A percentile compares a stretch with the other conserved stretches of the same genome.
phyloP scores from a whole-genome alignment of 306 rosid genomes.

The Dalbergia cochinchinensis region DNA sequence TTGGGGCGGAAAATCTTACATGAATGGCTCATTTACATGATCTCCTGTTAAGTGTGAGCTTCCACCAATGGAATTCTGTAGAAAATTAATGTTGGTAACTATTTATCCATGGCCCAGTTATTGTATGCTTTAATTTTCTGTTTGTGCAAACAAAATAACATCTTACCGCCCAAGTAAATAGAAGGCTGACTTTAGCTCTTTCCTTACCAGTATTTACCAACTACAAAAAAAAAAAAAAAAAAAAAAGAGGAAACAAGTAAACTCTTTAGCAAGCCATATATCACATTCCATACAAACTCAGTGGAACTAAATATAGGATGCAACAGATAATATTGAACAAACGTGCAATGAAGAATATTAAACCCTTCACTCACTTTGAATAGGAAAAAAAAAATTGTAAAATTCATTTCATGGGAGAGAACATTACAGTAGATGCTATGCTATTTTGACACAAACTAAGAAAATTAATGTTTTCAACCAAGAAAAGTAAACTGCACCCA shows the following conservation, averaged over 20 bases:
- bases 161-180: constrained; percentile 97
- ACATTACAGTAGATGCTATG: constrained; percentile 14
- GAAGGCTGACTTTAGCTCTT: constrained; percentile 99
- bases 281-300: constrained; percentile 20
- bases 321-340: constrained; percentile 28
- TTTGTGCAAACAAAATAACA: constrained; percentile 39
- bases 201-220: constrained; percentile 95
- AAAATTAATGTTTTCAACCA: constrained; percentile 24
- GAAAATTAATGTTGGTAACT: constrained; percentile 46
- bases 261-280: constrained; percentile 16
- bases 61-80: constrained; percentile 98
- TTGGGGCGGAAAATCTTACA: constrained; percentile 58
- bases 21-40: constrained; percentile 92
- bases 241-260: constrained; percentile 31
- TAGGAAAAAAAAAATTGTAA: constrained; percentile 33
- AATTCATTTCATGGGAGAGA: neutral
- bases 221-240: constrained; percentile 52
- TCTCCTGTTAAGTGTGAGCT: constrained; percentile 85
- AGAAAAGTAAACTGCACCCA: constrained; percentile 16
- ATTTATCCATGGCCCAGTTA: constrained; percentile 40
- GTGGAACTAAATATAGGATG: constrained; percentile 25
- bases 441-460: constrained; percentile 30
- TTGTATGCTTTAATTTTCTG: neutral
- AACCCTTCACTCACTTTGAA: constrained; percentile 8
- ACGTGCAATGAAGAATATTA: neutral